A percentile compares a stretch with the other conserved stretches of the same genome.
phyloP scores from a whole-genome alignment of 2,329 filamentous ascomycete species.

The Aspergillus tamarii region DNA sequence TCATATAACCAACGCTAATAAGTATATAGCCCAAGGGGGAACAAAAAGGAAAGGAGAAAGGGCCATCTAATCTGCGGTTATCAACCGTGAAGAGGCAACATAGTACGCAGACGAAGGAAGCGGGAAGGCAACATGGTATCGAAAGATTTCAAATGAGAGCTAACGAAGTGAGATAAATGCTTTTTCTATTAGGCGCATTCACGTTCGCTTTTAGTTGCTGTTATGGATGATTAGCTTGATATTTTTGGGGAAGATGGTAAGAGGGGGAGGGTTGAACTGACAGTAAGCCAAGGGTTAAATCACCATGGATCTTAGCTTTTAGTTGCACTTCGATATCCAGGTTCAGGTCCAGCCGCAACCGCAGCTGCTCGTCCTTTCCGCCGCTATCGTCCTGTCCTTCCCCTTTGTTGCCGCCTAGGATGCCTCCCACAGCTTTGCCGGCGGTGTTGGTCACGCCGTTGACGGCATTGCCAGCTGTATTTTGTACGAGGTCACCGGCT shows the following conservation, averaged over 20 bases:
- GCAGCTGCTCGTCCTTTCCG: slow-evolving; percentile 45
- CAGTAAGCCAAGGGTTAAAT: slow-evolving; percentile 77
- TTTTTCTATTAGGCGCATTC: background rate
- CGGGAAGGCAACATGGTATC: background rate
- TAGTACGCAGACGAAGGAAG: background rate
- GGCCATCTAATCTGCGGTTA: background rate
- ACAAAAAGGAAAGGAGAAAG: background rate
- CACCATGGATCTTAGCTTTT: slow-evolving; percentile 83
- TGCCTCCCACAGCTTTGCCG: slow-evolving; percentile 47
- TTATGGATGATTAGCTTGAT: background rate
- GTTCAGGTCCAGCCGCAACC: slow-evolving; percentile 74
- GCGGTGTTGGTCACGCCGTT: slow-evolving; percentile 42
- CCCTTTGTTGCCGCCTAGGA: slow-evolving; percentile 33
- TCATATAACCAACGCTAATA: background rate
- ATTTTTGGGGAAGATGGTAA: background rate
- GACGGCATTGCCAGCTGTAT: slow-evolving; percentile 52
- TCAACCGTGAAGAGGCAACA: background rate
- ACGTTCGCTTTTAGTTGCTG: background rate
- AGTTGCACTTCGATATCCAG: slow-evolving; percentile 82
- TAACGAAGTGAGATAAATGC: background rate
- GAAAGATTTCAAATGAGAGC: background rate
- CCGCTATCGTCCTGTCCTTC: slow-evolving; percentile 44
- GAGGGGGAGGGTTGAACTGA: slow-evolving; percentile 52
- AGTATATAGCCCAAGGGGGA: background rate
- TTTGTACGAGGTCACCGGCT: slow-evolving; percentile 58